phyloP scores from a whole-genome alignment of 2,329 filamentous ascomycete genomes.

The Fusarium fracticaudum region DNA sequence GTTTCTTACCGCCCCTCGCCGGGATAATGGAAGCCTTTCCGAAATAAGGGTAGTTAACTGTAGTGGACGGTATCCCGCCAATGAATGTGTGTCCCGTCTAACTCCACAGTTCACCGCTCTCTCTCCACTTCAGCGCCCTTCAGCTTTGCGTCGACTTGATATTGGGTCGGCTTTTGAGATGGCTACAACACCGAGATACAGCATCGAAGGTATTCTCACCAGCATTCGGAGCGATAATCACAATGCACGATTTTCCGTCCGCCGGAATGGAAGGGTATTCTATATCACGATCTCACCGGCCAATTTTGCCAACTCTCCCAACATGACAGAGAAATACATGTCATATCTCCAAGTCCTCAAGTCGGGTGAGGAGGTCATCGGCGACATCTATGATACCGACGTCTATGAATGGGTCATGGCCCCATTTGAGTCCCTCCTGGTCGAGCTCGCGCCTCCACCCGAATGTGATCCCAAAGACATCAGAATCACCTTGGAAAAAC shows the following conservation, averaged over 20 bases:
- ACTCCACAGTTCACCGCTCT: neutral
- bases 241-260: constrained; percentile 16
- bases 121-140: neutral
- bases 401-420: constrained; percentile 32
- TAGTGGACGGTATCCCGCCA: neutral
- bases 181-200: neutral
- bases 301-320: constrained; percentile 24
- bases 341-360: constrained; percentile 26
- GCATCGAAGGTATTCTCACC: neutral
- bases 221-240: neutral
- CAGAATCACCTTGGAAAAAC: neutral
- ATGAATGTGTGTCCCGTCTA: neutral
- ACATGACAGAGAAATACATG: constrained; percentile 17
- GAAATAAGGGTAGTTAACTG: neutral
- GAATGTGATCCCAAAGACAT: neutral
- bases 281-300: constrained; percentile 22
- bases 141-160: neutral
- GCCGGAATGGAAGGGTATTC: constrained; percentile 32
- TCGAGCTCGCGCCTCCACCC: constrained; percentile 31
- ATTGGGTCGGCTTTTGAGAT: neutral
- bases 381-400: constrained; percentile 28
- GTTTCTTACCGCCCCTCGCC: neutral
- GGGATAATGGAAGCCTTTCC: neutral
- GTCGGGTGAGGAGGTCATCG: constrained; percentile 26
- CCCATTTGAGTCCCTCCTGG: constrained; percentile 31